Evolutionary conservation across 257 asterid species (phyloP).

Genomic region (Cinchona pubescens): DNA sequence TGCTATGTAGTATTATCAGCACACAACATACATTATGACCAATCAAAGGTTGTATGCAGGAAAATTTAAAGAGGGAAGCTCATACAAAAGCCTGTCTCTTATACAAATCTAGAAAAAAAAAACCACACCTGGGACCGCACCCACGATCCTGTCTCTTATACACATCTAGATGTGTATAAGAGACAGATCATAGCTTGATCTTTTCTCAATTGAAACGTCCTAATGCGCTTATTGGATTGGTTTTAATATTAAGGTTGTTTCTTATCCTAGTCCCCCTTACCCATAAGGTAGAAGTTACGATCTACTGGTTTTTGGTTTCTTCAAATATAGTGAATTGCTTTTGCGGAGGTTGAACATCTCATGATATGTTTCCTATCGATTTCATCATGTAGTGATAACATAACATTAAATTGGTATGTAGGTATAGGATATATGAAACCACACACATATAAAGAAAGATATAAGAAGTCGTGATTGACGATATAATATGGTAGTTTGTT

Average conservation of each 20-base stretch:
- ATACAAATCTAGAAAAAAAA: background rate
- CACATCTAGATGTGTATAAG: background rate
- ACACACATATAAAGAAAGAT: background rate
- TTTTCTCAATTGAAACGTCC: background rate
- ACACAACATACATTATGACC: background rate
- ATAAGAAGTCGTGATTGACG: background rate
- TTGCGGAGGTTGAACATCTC: background rate
- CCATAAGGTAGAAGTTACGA: background rate
- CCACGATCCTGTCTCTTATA: too few relatives aligned
- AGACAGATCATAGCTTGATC: background rate
- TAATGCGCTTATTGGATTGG: background rate
- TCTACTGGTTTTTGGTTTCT: background rate
- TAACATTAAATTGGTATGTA: background rate
- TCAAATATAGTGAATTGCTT: background rate
- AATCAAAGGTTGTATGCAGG: background rate
- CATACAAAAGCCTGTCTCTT: too few relatives aligned
- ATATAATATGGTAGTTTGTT: background rate
- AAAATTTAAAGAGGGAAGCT: background rate
- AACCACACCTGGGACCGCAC: background rate
- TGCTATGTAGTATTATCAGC: background rate
- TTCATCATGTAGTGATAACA: background rate
- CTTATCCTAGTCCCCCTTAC: background rate
- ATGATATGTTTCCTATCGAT: background rate
- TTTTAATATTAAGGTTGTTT: background rate
- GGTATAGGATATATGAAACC: background rate